Base-by-base conservation (phyloP, 108 stramenopile species). In the Nitzschia sp. region DNA sequence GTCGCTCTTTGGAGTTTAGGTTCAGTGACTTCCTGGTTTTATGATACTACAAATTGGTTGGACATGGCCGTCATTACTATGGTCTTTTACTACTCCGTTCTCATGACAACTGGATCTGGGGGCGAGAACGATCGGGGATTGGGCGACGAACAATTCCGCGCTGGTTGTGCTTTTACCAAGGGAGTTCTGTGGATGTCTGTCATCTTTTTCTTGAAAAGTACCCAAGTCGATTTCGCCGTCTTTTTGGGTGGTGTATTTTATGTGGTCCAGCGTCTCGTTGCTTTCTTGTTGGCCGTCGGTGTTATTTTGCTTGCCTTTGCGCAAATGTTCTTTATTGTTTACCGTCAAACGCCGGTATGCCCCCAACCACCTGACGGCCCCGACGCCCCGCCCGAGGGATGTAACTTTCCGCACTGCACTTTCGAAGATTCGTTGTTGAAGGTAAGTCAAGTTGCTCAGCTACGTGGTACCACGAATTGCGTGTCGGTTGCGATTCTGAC, bases 241-340 rank as follows among this genome's bases (percentile, higher is more conserved):
- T 94, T 94, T 76, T 80, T 91, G 22, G 78, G 76, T 54, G 90
- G 90, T 52, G 87, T 94, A 0, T 78, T 83, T 55, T 91, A 88
- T 63, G 93, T 94, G n/a, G 77, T 88, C 5, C 66, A 82, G 45
- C 80, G 85, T 46, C 81, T 94, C 52, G 72, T 81, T 15, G 90
- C 90, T 26, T 94, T 94, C 65, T 69, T 94, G 48, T 70, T 90
- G 72, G 87, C 89, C 36, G 81, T 94, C 56, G 59, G 62, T 21
- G 80, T 89, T 36, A 90, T 91, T 54, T 75, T 94, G 79, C 53
- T 94, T 30, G 87, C 87, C 48, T 94, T 94, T 78, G 90, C 90
- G 3, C 88, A 89, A 67, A 94, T 90, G 89, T 94, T 94, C 57
- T 90, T 73, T 65, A 75, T 89, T 47, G 76, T 91, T 25, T 94